Evolutionary conservation across 108 stramenopile genomes (phyloP).

Genomic region (Nitzschia putrida): DNA sequence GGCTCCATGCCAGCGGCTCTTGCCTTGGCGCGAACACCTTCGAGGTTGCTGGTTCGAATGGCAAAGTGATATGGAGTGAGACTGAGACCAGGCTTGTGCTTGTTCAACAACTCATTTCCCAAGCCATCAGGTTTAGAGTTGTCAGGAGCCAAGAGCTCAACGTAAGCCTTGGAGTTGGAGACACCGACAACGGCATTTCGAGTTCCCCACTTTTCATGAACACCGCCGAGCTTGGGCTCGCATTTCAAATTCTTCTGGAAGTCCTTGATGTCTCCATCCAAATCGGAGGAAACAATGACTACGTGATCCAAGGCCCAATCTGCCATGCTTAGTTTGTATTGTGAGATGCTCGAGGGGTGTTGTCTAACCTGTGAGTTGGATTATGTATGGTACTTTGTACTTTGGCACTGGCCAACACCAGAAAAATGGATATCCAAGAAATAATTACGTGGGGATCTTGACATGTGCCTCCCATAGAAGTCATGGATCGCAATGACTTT

Average conservation of each 20-base stretch:
- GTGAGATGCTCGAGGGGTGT: no score
- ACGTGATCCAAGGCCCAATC: constrained; percentile 21
- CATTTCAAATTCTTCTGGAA: constrained; percentile 12
- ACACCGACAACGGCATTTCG: constrained; percentile 11
- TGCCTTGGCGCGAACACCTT: constrained; percentile 15
- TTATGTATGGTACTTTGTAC: no score
- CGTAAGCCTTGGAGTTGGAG: constrained; percentile 1
- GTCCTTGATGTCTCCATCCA: constrained; percentile 8
- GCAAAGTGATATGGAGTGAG: constrained; percentile 19
- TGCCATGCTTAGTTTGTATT: background rate
- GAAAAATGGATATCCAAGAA: no score
- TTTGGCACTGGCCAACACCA: no score
- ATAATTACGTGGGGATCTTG: no score
- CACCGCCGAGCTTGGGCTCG: constrained; percentile 4
- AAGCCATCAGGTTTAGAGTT: background rate
- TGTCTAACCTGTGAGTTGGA: no score
- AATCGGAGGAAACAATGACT: constrained; percentile 6
- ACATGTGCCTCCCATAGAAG: no score
- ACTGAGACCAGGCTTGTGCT: background rate
- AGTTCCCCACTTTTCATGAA: constrained; percentile 4
- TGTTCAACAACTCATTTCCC: constrained; percentile 4
- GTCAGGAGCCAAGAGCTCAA: constrained; percentile 15
- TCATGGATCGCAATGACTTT: no score
- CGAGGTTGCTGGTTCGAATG: constrained; percentile 16
- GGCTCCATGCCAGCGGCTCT: constrained; percentile 11